Percentiles rank a stretch among this genome's conserved stretches.
phyloP scores from a whole-genome alignment of 2,329 filamentous ascomycete species.

The Herpomyces periplanetae region DNA sequence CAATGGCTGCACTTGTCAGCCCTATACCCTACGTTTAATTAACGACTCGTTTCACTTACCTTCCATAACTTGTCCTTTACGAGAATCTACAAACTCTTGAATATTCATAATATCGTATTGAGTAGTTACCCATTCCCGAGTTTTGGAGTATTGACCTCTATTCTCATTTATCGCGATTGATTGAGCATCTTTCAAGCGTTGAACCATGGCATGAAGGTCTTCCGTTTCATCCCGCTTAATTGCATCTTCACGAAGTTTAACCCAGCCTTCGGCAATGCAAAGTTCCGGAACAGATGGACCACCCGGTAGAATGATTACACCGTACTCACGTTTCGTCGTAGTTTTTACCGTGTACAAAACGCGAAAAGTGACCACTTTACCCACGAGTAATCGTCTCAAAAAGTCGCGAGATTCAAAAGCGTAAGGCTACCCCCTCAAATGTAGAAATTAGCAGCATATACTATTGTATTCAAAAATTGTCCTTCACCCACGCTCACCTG shows the following conservation, averaged over 20 bases:
- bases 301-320: conserved; percentile 31
- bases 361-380: conserved; percentile 50
- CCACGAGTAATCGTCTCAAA: conserved; percentile 41
- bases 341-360: conserved; percentile 58
- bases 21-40: neutral
- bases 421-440: conserved; percentile 16
- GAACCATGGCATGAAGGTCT: conserved; percentile 24
- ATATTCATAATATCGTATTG: conserved; percentile 42
- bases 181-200: conserved; percentile 38
- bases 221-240: conserved; percentile 62
- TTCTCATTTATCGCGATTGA: conserved; percentile 31
- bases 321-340: conserved; percentile 48
- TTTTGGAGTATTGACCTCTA: conserved; percentile 40
- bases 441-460: conserved; percentile 1
- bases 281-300: conserved; percentile 42
- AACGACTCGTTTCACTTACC: conserved; percentile 8
- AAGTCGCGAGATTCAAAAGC: conserved; percentile 85
- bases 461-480: conserved; percentile 1
- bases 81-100: conserved; percentile 31
- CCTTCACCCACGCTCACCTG: conserved; percentile 1
- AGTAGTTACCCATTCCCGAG: conserved; percentile 25
- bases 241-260: conserved; percentile 72
- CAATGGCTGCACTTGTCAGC: conserved; percentile 12
- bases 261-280: conserved; percentile 52
- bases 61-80: conserved; percentile 52